Evolutionary conservation across 2,329 filamentous ascomycete genomes (phyloP).

Genomic region (Aotearoamyces nothofagi): DNA sequence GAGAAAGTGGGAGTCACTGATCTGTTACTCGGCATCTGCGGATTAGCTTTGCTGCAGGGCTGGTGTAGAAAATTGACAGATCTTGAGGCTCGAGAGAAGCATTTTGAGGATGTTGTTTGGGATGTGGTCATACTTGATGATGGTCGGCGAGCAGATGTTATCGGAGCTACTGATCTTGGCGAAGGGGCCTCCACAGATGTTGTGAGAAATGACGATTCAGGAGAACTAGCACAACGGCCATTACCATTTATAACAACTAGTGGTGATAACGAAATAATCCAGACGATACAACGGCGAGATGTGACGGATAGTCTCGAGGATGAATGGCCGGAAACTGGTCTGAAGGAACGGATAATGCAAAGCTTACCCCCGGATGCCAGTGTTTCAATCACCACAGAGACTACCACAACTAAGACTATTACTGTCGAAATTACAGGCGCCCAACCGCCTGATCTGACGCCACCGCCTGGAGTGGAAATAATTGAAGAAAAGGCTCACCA

Average conservation of each 20-base stretch:
- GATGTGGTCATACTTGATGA: constrained; percentile 49
- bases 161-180: constrained; percentile 19
- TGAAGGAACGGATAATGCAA: constrained; percentile 37
- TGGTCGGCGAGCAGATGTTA: constrained; percentile 40
- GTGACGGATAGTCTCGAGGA: constrained; percentile 22
- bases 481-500: constrained; percentile 29
- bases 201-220: constrained; percentile 2
- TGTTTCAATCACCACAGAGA: constrained; percentile 44
- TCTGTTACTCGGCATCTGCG: constrained; percentile 43
- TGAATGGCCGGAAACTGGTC: constrained; percentile 27
- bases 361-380: constrained; percentile 38
- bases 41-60: constrained; percentile 45
- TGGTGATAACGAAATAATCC: constrained; percentile 16
- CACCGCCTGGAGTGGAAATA: constrained; percentile 42
- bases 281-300: constrained; percentile 23
- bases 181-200: constrained; percentile 9
- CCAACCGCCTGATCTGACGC: constrained; percentile 32
- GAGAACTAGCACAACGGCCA: constrained; percentile 15
- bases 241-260: constrained; percentile 14
- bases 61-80: constrained; percentile 35
- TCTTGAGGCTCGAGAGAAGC: constrained; percentile 30
- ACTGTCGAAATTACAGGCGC: constrained; percentile 46
- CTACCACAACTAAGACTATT: constrained; percentile 45
- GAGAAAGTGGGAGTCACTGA: constrained; percentile 46
- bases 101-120: constrained; percentile 45